Evolutionary conservation across 225 moss, liverwort and hornwort species (phyloP).

Genomic region (Takakia lepidozioides): DNA sequence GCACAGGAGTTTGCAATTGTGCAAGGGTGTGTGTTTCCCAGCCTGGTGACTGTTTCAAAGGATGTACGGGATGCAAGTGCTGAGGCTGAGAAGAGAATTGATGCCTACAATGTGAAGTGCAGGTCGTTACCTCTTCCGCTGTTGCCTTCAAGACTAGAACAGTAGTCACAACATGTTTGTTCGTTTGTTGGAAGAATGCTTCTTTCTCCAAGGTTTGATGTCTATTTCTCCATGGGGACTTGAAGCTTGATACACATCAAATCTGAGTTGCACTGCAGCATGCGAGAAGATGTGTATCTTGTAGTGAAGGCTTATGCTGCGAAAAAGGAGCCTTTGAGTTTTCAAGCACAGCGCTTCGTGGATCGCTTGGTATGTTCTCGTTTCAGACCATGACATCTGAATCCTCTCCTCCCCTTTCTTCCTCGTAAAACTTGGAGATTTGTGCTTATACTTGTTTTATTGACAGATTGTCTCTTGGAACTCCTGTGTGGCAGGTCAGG

Average conservation of each 20-base stretch:
- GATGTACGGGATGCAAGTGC: slow-evolving; percentile 90
- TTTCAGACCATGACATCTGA: neutral
- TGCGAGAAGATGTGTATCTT: slow-evolving; percentile 86
- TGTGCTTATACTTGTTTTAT: neutral
- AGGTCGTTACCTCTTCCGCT: slow-evolving; percentile 36
- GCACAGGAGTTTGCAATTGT: slow-evolving; percentile 71
- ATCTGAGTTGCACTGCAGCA: slow-evolving; percentile 31
- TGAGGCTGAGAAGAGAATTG: slow-evolving; percentile 88
- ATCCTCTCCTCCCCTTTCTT: neutral
- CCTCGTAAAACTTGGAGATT: neutral
- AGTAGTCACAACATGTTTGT: too few relatives aligned
- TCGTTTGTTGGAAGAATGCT: too few relatives aligned
- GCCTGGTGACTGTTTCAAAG: slow-evolving; percentile 78
- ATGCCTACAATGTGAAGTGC: slow-evolving; percentile 79
- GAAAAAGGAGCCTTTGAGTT: slow-evolving; percentile 51
- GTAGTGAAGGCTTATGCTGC: slow-evolving; percentile 83
- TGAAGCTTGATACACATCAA: too few relatives aligned
- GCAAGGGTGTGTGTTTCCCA: slow-evolving; percentile 89
- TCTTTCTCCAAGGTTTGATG: too few relatives aligned
- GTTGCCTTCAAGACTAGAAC: neutral
- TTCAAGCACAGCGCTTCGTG: slow-evolving; percentile 89
- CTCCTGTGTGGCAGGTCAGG: slow-evolving; percentile 50
- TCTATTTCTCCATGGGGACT: too few relatives aligned
- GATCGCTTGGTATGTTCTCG: slow-evolving; percentile 60
- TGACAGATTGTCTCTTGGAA: neutral